Conservation (phyloP, 192 early-diverging fungal genomes). For the Dissophora ornata region DNA sequence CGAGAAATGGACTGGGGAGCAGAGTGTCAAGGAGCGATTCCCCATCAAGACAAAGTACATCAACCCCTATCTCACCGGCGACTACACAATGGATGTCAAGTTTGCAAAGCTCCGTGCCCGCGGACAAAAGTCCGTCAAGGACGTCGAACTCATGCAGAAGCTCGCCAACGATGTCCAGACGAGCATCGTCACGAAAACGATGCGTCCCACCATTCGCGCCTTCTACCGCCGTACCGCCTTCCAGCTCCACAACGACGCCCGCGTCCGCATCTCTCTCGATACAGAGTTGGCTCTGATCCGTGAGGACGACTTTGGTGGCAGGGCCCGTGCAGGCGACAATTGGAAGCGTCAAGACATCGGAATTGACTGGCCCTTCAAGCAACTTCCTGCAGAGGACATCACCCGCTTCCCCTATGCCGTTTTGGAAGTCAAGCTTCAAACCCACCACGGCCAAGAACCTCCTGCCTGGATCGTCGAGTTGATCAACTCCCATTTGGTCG, state of each 20-base stretch:
- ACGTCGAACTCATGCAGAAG: constrained; percentile 79
- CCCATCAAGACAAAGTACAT: constrained; percentile 94
- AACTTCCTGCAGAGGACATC: constrained; percentile 71
- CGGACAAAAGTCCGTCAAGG: constrained; percentile 80
- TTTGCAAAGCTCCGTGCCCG: constrained; percentile 82
- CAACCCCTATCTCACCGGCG: constrained; percentile 83
- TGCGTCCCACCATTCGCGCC: constrained; percentile 81
- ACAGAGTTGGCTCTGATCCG: constrained; percentile 96
- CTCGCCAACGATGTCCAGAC: constrained; percentile 80
- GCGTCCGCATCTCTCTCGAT: constrained; percentile 94
- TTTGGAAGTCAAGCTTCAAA: constrained; percentile 89
- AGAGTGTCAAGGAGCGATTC: constrained; percentile 93
- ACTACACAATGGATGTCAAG: constrained; percentile 77
- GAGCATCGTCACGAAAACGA: constrained; percentile 70
- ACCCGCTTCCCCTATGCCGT: constrained; percentile 95
- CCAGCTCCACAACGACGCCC: constrained; percentile 94
- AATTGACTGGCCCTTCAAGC: constrained; percentile 84
- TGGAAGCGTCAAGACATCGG: constrained; percentile 92
- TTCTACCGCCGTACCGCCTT: constrained; percentile 99
- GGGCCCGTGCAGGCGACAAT: constrained; percentile 76
- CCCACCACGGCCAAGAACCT: constrained; percentile 72
- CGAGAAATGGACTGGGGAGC: constrained; percentile 67
- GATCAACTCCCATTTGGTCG: constrained; percentile 76
- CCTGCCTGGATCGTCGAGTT: constrained; percentile 86
- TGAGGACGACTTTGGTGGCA: constrained; percentile 84